A percentile compares a stretch with the other conserved stretches of the same genome.
Evolutionary conservation across 805 yeast species (phyloP).

Genomic region (Metschnikowia corniflorae): DNA sequence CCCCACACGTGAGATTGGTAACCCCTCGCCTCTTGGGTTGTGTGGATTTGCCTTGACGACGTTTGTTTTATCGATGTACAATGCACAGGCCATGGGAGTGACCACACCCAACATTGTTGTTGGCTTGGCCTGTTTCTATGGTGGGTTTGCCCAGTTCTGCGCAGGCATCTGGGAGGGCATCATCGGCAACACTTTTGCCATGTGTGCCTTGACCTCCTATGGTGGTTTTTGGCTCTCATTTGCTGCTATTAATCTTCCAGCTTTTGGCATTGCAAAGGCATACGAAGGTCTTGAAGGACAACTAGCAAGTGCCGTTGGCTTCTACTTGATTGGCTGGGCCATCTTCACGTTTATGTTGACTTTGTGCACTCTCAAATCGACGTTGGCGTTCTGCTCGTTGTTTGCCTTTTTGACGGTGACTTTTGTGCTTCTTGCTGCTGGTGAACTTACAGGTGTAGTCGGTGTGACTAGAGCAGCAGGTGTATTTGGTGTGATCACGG

Average conservation of each 20-base stretch:
- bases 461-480: conserved; percentile 38
- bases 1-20: conserved; percentile 52
- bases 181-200: conserved; percentile 20
- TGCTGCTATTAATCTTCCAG: conserved; percentile 54
- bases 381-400: conserved; percentile 33
- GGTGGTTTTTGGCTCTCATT: conserved; percentile 72
- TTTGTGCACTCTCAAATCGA: conserved; percentile 36
- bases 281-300: conserved; percentile 26
- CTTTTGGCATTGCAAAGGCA: conserved; percentile 58
- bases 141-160: conserved; percentile 18
- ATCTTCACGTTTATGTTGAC: conserved; percentile 38
- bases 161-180: conserved; percentile 21
- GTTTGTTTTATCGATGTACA: conserved; percentile 18
- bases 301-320: conserved; percentile 31
- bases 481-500: conserved; percentile 39
- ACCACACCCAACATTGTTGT: conserved; percentile 14
- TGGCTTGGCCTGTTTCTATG: conserved; percentile 20
- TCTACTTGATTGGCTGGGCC: conserved; percentile 39
- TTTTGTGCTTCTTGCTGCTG: conserved; percentile 35
- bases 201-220: conserved; percentile 19
- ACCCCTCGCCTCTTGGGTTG: conserved; percentile 21
- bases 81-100: conserved; percentile 22
- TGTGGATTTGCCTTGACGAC: conserved; percentile 21
- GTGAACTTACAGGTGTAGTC: conserved; percentile 27
- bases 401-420: conserved; percentile 32